Base-by-base conservation (phyloP, 2,329 filamentous ascomycete species). In the Exophiala aquamarina region DNA sequence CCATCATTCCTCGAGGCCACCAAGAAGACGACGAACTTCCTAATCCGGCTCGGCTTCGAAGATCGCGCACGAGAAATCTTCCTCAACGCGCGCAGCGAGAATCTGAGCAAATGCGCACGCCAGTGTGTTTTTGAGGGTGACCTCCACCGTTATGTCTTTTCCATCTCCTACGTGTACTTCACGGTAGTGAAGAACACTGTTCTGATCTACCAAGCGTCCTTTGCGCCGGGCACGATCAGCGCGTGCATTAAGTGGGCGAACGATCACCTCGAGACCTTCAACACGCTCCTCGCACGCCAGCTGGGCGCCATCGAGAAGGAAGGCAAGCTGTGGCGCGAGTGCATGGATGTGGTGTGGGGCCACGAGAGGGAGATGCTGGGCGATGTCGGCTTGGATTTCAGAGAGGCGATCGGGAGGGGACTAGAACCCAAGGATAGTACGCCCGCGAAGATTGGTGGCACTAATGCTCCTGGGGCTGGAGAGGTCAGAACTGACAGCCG, bases 181-280 rank as follows among this genome's bases (percentile, higher is more conserved):
- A 90, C 84, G 44, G 79, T 95, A 56, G 92, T 98, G 64, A 84
- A 89, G 59, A 96, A 97, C 69, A 97, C 93, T 0, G 87, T 97
- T 50, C 80, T 81, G 61, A 91, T 88, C 62, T 96, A 93, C 68
- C 89, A 95, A 63, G 69, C 71, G 43, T 95, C 89, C 65, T 97
- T 97, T 64, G 85, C 90, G 9, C 79, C 88, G 19, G 76, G 83
- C 11, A 89, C 93, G 74, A 94, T 93, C 79, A 95, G 89, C 61
- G 90, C 91, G 0, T 95, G 90, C 60, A 92, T 98, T 60, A 94
- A 92, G 64, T 98, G 93, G 93, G 91, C 90, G n/a, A 97, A 96
- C 68, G 86, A 93, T 59, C 84, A 95, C 64, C 83, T 97, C 1
- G 91, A 96, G 59, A 83, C 83, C 2, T 97, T 97, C 74, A 97